A percentile compares a stretch with the other conserved stretches of the same genome.
Conservation (phyloP, 768 basidiomycete genomes). For the Tylopilus plumbeoviolaceoides region DNA sequence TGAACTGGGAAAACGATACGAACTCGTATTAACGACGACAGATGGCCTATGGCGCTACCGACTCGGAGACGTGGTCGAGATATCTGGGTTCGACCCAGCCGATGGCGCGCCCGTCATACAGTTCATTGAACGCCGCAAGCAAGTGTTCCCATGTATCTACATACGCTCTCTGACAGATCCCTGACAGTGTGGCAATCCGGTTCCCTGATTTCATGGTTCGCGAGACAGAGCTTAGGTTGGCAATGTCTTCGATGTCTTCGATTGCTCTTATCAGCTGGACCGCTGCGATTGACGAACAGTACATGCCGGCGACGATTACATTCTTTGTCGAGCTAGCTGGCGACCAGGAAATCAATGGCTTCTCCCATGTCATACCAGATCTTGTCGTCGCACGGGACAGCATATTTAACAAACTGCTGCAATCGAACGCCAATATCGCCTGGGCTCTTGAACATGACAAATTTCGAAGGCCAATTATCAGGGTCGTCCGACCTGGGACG, state of each 20-base stretch:
- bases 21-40: neutral
- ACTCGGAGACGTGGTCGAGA: neutral
- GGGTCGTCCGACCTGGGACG: neutral
- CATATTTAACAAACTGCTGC: neutral
- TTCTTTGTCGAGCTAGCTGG: neutral
- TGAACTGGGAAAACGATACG: neutral
- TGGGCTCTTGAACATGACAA: neutral
- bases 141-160: neutral
- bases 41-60: neutral
- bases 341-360: neutral
- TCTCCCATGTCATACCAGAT: neutral
- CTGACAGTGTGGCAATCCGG: neutral
- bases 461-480: neutral
- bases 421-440: neutral
- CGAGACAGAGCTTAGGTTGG: neutral
- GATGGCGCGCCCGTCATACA: neutral
- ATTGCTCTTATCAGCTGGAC: neutral
- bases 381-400: neutral
- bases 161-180: neutral
- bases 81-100: neutral
- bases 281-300: neutral
- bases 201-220: neutral
- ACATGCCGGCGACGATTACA: neutral
- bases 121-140: neutral
- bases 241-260: neutral